Percentiles rank a stretch among this genome's conserved stretches.
phyloP scores from a whole-genome alignment of 768 basidiomycete genomes.

The Termitomyces sp. region DNA sequence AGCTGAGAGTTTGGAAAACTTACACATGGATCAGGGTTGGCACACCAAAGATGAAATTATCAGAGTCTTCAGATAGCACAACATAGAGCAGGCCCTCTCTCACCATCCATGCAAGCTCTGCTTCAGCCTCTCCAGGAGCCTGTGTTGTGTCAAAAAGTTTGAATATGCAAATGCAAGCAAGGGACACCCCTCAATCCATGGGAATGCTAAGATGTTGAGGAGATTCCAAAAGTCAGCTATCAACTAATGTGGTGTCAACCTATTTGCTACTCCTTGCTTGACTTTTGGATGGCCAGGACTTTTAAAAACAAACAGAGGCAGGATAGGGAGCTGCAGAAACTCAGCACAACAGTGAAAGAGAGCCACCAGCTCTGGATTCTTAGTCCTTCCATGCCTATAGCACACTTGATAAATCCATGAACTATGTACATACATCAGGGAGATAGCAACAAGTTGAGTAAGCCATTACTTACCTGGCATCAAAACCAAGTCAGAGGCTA shows the following conservation, averaged over 20 bases:
- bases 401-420: slow-evolving; percentile 9
- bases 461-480: slow-evolving; percentile 5
- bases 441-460: no score
- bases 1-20: neutral
- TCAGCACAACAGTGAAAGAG: slow-evolving; percentile 6
- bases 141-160: neutral
- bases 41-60: slow-evolving; percentile 6
- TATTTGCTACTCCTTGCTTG: neutral
- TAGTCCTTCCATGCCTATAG: slow-evolving; percentile 5
- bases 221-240: slow-evolving; percentile 4
- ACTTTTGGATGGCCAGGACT: no score
- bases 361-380: slow-evolving; percentile 11
- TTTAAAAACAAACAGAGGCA: slow-evolving; percentile 10
- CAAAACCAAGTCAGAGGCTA: slow-evolving; percentile 8
- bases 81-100: neutral
- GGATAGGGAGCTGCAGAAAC: slow-evolving; percentile 1
- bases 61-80: slow-evolving; percentile 4
- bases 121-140: slow-evolving; percentile 11
- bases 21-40: neutral
- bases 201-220: slow-evolving; percentile 5
- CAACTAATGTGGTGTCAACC: slow-evolving; percentile 2
- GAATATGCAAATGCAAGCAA: neutral
- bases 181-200: slow-evolving; percentile 8
- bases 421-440: no score
- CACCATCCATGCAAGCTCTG: slow-evolving; percentile 10